These are phyloP conservation scores for Periconia sp. DNA, from an alignment of 2,329 filamentous ascomycete genomes.

Conservation along the genomic window DNA sequence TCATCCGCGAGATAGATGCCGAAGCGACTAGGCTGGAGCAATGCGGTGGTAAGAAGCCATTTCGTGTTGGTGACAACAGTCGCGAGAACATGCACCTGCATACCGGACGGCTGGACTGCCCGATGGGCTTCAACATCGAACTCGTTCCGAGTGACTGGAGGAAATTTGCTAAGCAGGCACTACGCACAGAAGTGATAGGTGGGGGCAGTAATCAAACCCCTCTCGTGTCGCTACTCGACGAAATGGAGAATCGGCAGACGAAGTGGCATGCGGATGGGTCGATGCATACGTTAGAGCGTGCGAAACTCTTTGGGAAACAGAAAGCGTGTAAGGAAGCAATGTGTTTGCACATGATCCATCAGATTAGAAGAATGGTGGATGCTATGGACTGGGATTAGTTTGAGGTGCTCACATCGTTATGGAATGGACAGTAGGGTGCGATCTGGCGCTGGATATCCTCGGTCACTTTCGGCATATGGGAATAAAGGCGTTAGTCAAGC, in stretches of 20 bases:
- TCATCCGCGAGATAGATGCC: conserved; percentile 48
- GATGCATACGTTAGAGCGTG: conserved; percentile 23
- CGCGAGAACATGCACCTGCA: conserved; percentile 49
- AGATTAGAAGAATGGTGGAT: conserved; percentile 17
- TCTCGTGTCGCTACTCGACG: conserved; percentile 44
- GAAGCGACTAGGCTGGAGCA: conserved; percentile 44
- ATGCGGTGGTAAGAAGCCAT: conserved; percentile 46
- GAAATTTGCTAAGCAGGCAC: conserved; percentile 51
- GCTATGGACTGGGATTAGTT: conserved; percentile 22
- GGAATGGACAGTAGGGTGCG: too few species aligned
- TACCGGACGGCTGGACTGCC: conserved; percentile 50
- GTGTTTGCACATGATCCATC: conserved; percentile 19
- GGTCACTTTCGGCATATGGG: too few species aligned
- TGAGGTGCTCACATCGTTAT: not conserved
- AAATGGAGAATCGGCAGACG: conserved; percentile 50
- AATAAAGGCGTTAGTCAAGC: too few species aligned
- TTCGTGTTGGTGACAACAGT: conserved; percentile 52
- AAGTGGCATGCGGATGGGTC: conserved; percentile 45
- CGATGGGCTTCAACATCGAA: conserved; percentile 53
- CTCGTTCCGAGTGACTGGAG: conserved; percentile 53
- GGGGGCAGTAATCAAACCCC: conserved; percentile 34
- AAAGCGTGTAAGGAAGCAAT: conserved; percentile 15
- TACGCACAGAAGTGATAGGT: conserved; percentile 52
- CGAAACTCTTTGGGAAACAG: conserved; percentile 21
- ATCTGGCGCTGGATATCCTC: too few species aligned